Base-by-base conservation (phyloP, 2,329 filamentous ascomycete species). In the Zopfia rhizophila region DNA sequence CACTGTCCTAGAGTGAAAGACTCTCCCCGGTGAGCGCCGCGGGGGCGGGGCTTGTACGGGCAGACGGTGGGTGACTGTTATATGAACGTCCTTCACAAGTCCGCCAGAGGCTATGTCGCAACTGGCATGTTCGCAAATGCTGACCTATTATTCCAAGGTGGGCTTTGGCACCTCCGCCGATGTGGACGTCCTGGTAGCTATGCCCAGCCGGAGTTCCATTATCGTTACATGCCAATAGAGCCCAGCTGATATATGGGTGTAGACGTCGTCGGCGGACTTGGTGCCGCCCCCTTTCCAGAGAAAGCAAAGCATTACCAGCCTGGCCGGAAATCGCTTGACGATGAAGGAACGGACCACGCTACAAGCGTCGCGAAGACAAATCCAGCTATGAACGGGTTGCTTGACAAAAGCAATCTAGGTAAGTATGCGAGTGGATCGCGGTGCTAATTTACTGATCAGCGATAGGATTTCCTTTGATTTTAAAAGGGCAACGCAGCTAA, bases 211-310 rank as follows among this genome's bases (percentile, higher is more conserved):
- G n/a, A n/a, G n/a, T n/a, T n/a, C n/a, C n/a, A n/a, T 49, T 28
- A 36, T 47, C 13, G 17, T 45, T 52, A 49, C 37, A 45, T 45
- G 47, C 43, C 21, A 51, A 51, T 37, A 51, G 39, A 48, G 45
- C 12, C 29, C 16, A 45, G 42, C 48, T 45, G 41, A 45, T 17
- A 45, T 29, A 52, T 21, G 25, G 21, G 12, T 43, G 35, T 47
- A 40, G 48, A 45, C 21, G 25, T 28, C 4, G 14, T 38, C n/a
- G 23, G n/a, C 35, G 18, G 35, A n/a, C n/a, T 44, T 32, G 28
- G 37, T 44, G 21, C 17, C 25, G 25, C 35, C 33, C 32, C 35
- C 24, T 13, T 24, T 24, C 18, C 30, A 19, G 43, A 47, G 39
- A 45, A 38, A 29, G 38, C 24, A 52, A 36, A 52, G 40, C 27